A percentile compares a stretch with the other conserved stretches of the same genome.
These are phyloP conservation scores for Penicillium crustosum DNA, from an alignment of 2,329 filamentous ascomycete genomes.

Conservation along the genomic window DNA sequence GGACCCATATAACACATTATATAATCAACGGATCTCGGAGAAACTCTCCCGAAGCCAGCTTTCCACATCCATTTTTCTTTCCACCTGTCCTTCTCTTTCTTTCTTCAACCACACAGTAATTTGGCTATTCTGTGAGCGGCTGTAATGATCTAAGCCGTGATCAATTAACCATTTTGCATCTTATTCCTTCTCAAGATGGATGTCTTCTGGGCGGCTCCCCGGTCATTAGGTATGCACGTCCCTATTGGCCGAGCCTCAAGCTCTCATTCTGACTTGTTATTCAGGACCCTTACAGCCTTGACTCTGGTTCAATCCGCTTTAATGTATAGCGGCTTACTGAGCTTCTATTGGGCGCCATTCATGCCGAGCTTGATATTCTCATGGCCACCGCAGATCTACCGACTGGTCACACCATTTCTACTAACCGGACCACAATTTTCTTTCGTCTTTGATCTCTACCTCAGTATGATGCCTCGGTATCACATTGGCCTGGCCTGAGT, in stretches of 20 bases:
- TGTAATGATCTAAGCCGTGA: constrained; percentile 16
- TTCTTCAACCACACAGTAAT: constrained; percentile 7
- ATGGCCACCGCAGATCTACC: constrained; percentile 61
- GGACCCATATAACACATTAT: neutral
- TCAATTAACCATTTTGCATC: constrained; percentile 17
- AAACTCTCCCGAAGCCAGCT: constrained; percentile 17
- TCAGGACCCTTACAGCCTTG: constrained; percentile 66
- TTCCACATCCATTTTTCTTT: constrained; percentile 23
- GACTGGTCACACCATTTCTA: constrained; percentile 58
- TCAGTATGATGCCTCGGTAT: constrained; percentile 50
- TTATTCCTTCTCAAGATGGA: constrained; percentile 48
- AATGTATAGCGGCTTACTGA: constrained; percentile 59
- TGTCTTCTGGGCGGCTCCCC: constrained; percentile 66
- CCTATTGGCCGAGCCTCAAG: constrained; percentile 8
- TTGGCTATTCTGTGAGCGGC: constrained; percentile 4
- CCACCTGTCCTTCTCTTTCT: constrained; percentile 20
- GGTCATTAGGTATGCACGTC: constrained; percentile 59
- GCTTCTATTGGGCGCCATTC: constrained; percentile 55
- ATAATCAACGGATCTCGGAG: constrained; percentile 16
- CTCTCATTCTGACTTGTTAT: constrained; percentile 46
- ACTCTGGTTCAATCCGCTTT: constrained; percentile 63
- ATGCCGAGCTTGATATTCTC: constrained; percentile 53
- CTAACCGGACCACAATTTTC: constrained; percentile 55
- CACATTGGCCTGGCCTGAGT: constrained; percentile 18
- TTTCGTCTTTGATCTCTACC: constrained; percentile 73